Conservation (phyloP, 2,329 filamentous ascomycete species). For the Bimuria novae-zelandiae region DNA sequence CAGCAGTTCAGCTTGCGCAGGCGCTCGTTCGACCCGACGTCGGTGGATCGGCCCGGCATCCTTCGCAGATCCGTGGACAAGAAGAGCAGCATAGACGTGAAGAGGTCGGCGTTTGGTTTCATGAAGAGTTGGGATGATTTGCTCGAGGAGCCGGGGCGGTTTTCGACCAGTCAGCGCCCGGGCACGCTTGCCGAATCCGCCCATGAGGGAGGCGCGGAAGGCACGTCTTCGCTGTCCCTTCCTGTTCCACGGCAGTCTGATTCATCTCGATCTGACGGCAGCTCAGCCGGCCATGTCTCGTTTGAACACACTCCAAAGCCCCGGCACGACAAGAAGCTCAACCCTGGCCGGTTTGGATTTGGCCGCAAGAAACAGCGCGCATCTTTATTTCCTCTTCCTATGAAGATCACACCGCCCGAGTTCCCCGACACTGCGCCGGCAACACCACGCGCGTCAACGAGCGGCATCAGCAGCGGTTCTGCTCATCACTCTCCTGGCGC, state of each 20-base stretch:
- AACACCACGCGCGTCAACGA: slow-evolving; percentile 51
- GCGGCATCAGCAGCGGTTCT: slow-evolving; percentile 43
- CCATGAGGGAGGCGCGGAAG: slow-evolving; percentile 63
- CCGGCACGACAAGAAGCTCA: slow-evolving; percentile 62
- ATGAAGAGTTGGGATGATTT: slow-evolving; percentile 34
- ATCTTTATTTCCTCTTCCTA: slow-evolving; percentile 85
- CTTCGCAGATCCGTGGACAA: slow-evolving; percentile 45
- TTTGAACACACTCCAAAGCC: slow-evolving; percentile 42
- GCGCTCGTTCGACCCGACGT: slow-evolving; percentile 44
- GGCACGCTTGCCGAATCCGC: slow-evolving; percentile 62
- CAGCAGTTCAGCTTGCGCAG: slow-evolving; percentile 42
- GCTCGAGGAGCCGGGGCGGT: slow-evolving; percentile 56
- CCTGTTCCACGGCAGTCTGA: slow-evolving; percentile 74
- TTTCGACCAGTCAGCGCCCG: slow-evolving; percentile 60
- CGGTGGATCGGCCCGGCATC: slow-evolving; percentile 31
- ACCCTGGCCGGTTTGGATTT: slow-evolving; percentile 73
- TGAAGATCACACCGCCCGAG: slow-evolving; percentile 64
- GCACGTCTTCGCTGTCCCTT: slow-evolving; percentile 64
- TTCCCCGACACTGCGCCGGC: slow-evolving; percentile 49
- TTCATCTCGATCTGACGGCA: slow-evolving; percentile 87
- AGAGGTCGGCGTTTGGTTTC: slow-evolving; percentile 32
- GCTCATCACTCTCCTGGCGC: slow-evolving; percentile 40
- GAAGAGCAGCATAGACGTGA: slow-evolving; percentile 33
- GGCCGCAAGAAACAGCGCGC: slow-evolving; percentile 71
- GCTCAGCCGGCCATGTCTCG: slow-evolving; percentile 59